Percentiles rank a stretch among this genome's conserved stretches.
These are phyloP conservation scores for Pythium pyrilobum DNA, from an alignment of 352 stramenopile species.

Conservation along the genomic window DNA sequence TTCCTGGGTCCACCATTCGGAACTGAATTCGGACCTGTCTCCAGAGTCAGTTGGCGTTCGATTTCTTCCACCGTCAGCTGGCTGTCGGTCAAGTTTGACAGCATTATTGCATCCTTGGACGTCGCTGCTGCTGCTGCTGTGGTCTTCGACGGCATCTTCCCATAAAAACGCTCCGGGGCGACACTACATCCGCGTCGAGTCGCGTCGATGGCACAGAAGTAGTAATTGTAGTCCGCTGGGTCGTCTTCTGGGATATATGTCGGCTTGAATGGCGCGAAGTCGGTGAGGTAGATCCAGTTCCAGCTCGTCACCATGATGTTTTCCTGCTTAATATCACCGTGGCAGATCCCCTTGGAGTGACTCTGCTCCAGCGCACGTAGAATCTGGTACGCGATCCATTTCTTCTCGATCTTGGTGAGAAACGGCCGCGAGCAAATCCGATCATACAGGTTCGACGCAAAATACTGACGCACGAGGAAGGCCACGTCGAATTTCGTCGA, in stretches of 20 bases:
- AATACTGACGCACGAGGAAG: constrained; percentile 95
- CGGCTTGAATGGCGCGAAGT: constrained; percentile 96
- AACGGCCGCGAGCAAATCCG: constrained; percentile 95
- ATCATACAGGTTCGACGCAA: constrained; percentile 95
- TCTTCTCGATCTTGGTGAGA: constrained; percentile 93
- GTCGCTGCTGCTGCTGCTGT: constrained; percentile 13
- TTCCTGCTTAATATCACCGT: constrained; percentile 98
- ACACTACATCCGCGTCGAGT: constrained; percentile 93
- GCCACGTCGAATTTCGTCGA: constrained; percentile 80
- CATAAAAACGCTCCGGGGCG: constrained; percentile 91
- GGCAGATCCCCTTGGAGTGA: constrained; percentile 90
- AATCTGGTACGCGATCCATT: constrained; percentile 97
- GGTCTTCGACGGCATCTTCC: constrained; percentile 23
- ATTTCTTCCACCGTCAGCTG: constrained; percentile 39
- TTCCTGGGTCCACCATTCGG: constrained; percentile 1
- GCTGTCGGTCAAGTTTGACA: constrained; percentile 31
- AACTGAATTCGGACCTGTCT: constrained; percentile 23
- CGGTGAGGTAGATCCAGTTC: constrained; percentile 96
- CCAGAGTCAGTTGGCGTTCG: constrained; percentile 59
- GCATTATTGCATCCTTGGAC: constrained; percentile 48
- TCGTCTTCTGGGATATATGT: constrained; percentile 95
- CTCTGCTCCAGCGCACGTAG: constrained; percentile 92
- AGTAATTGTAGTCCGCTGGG: constrained; percentile 95
- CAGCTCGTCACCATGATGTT: constrained; percentile 98
- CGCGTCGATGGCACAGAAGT: constrained; percentile 84